phyloP scores from a whole-genome alignment of 2,329 filamentous ascomycete species.

The Xylariaceae sp. region DNA sequence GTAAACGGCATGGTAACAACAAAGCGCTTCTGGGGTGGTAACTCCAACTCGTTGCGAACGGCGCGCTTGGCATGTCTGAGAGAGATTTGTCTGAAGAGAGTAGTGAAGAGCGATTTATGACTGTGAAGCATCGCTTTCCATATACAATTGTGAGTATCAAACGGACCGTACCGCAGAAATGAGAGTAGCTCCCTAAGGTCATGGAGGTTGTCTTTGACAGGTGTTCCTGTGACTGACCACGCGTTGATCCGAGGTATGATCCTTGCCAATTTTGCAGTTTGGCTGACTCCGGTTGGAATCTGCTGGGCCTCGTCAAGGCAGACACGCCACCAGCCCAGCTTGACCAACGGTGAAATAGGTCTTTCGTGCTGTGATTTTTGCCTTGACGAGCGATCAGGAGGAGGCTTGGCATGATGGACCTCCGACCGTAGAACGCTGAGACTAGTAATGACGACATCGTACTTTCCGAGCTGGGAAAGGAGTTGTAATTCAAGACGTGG shows the following conservation, averaged over 20 bases:
- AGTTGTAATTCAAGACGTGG: conserved; percentile 34
- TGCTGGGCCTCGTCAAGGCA: conserved; percentile 82
- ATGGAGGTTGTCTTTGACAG: conserved; percentile 72
- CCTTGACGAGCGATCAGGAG: conserved; percentile 66
- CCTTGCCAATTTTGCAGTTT: conserved; percentile 76
- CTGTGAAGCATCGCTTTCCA: conserved; percentile 66
- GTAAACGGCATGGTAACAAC: conserved; percentile 90
- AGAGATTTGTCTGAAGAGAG: conserved; percentile 69
- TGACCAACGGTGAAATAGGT: conserved; percentile 71
- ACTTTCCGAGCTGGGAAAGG: conserved; percentile 43
- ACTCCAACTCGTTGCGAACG: conserved; percentile 71
- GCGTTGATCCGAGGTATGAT: conserved; percentile 80
- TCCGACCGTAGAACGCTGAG: conserved; percentile 74
- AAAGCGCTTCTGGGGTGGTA: conserved; percentile 81
- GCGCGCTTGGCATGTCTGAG: conserved; percentile 83
- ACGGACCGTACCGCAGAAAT: conserved; percentile 79
- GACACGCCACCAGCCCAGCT: conserved; percentile 85
- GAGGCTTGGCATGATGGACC: conserved; percentile 70
- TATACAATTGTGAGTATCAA: conserved; percentile 58
- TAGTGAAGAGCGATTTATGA: conserved; percentile 63
- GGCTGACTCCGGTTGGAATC: conserved; percentile 84
- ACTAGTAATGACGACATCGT: conserved; percentile 63
- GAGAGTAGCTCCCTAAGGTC: conserved; percentile 79
- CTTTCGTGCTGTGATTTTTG: conserved; percentile 64
- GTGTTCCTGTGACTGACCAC: conserved; percentile 92